phyloP scores from a whole-genome alignment of 345 rosid species.

The Brassica cretica region DNA sequence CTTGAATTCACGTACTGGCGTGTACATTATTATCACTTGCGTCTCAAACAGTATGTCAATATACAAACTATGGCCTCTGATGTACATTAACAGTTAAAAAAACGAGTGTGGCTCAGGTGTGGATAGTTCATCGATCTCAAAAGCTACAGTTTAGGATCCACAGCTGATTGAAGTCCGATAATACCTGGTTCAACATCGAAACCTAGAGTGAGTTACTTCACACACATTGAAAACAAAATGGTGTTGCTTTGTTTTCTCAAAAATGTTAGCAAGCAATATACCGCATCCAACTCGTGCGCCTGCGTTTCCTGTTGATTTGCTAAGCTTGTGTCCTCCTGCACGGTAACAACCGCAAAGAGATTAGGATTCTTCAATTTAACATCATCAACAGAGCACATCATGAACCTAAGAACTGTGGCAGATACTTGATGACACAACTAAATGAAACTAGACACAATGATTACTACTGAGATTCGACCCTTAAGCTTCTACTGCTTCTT shows the following conservation, averaged over 20 bases:
- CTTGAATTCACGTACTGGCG: not conserved
- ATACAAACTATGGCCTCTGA: conserved; percentile 7
- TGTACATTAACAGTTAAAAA: not conserved
- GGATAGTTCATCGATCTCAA: conserved; percentile 11
- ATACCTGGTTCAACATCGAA: conserved; percentile 54
- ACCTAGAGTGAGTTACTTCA: not conserved
- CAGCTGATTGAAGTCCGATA: conserved; percentile 78
- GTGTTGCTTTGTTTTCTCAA: not conserved
- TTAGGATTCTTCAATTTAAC: not conserved
- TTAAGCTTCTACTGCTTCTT: not conserved
- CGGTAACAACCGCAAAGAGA: not conserved
- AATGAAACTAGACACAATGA: not conserved
- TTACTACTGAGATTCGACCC: not conserved
- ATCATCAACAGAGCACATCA: not conserved
- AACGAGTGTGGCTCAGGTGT: not conserved
- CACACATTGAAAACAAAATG: not conserved
- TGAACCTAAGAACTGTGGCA: not conserved
- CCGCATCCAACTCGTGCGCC: conserved; percentile 95
- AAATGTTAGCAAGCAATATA: conserved; percentile 41
- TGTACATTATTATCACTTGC: conserved; percentile 3
- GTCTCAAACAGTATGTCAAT: conserved; percentile 3
- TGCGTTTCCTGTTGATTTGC: conserved; percentile 90
- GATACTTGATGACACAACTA: not conserved
- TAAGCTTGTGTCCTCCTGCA: conserved; percentile 88
- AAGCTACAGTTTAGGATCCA: conserved; percentile 41